These are phyloP conservation scores for Fusarium sp. DNA, from an alignment of 2,329 filamentous ascomycete species.

Conservation along the genomic window DNA sequence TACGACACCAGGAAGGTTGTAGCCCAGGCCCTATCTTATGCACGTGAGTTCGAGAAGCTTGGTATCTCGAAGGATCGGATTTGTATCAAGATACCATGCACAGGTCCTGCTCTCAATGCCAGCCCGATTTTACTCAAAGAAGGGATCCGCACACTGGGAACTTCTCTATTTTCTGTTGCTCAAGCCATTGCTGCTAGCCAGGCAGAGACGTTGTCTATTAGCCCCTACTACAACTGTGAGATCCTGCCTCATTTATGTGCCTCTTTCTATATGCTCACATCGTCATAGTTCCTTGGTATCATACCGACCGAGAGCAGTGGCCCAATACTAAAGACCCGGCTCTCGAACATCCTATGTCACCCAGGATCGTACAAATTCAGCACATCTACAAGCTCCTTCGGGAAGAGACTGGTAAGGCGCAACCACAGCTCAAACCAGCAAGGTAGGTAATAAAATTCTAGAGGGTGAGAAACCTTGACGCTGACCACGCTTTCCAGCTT, in stretches of 20 bases:
- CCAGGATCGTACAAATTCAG: neutral
- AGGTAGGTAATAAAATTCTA: neutral
- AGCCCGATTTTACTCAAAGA: neutral
- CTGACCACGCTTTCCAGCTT: neutral
- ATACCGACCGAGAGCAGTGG: neutral
- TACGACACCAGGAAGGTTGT: neutral
- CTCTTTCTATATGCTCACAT: neutral
- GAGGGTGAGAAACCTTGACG: rapidly evolving
- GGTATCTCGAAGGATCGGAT: neutral
- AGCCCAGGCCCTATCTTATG: neutral
- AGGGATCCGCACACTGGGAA: conserved; percentile 1
- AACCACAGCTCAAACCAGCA: conserved; percentile 1
- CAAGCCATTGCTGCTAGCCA: neutral
- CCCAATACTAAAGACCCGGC: conserved; percentile 2
- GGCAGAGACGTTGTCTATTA: neutral
- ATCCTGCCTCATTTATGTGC: rapidly evolving
- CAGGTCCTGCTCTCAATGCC: conserved; percentile 4
- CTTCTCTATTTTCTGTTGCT: conserved; percentile 1
- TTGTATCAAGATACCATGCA: conserved; percentile 7
- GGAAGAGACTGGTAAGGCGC: neutral
- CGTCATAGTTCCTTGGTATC: neutral
- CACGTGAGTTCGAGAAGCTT: neutral
- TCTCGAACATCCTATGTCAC: conserved; percentile 12
- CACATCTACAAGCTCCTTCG: neutral
- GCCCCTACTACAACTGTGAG: conserved; percentile 1